Evolutionary conservation across 2,329 filamentous ascomycete species (phyloP), one percentile per base, ranked within the genome.

Genomic region (Aspergillus novoparasiticus): DNA sequence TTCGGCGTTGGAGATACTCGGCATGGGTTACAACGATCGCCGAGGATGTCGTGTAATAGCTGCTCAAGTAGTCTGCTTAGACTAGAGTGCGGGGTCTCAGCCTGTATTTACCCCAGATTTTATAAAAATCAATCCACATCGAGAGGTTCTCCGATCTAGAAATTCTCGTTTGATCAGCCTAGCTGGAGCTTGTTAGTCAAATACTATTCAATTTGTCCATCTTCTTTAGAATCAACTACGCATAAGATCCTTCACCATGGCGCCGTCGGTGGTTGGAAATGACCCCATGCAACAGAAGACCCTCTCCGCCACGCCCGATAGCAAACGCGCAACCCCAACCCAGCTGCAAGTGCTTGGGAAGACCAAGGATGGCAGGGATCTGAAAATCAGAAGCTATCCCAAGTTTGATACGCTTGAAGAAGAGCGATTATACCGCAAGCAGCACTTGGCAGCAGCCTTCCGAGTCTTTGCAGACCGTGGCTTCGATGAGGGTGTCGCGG

Each of bases 381-480:
- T 41, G 9, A 23, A 4, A n/a, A 26, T 50, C 51, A 48, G 43
- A 41, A 53, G 43, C 41, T 19, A 32, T 58, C 39, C 39, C 39
- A 41, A 41, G 39, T 41, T 41, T 10, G 16, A 41, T 8, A 41
- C 39, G 3, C 39, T 41, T 3, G 39, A 41, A 19, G 39, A 41
- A 3, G 39, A 41, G 3, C 19, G 39, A 4, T n/a, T 41, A 41
- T 41, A 41, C 1, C 39, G 39, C 39, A 41, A 41, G 19, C 39
- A 82, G 58, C 81, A 83, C 62, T 73, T 83, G 39, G 81, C 80
- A 0, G 80, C 78, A 10, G 81, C 80, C 8, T 83, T 71, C 34
- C 63, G 68, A 4, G 55, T 69, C n/a, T 71, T 69, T 23, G 64
- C 64, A 5, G 48, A 61, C 32, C 57, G 64, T 3, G 68, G 66